phyloP scores from a whole-genome alignment of 768 basidiomycete species.

The Leccinum variicolor region DNA sequence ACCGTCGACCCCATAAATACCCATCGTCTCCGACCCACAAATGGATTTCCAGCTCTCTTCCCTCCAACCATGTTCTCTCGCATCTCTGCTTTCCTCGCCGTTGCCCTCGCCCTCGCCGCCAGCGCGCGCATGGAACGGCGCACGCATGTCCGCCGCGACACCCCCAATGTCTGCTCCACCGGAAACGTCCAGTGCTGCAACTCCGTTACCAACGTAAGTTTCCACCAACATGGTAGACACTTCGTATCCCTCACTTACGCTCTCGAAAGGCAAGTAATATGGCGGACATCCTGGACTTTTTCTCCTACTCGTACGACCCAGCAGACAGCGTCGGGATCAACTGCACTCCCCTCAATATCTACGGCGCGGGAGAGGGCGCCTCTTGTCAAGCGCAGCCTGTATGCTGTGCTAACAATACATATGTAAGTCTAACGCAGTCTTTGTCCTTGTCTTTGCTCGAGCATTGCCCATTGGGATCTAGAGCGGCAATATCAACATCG shows the following conservation, averaged over 20 bases:
- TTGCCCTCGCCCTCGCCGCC: conserved; percentile 15
- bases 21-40: not conserved
- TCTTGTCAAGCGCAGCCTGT: conserved; percentile 25
- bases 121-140: conserved; percentile 25
- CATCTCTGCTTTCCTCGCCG: conserved; percentile 15
- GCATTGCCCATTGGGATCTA: not conserved
- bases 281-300: not conserved
- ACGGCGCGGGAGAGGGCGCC: conserved; percentile 19
- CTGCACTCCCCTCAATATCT: conserved; percentile 20
- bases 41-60: not conserved
- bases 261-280: conserved; percentile 11
- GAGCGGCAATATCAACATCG: conserved; percentile 19
- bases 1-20: conserved; percentile 22
- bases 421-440: conserved; percentile 14
- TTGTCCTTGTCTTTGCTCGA: not conserved
- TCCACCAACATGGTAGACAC: not conserved
- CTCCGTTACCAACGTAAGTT: conserved; percentile 17
- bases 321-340: conserved; percentile 22
- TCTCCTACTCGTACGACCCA: conserved; percentile 13
- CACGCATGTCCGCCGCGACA: conserved; percentile 6
- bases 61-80: conserved; percentile 20
- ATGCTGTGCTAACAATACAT: conserved; percentile 18
- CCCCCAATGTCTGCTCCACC: conserved; percentile 12
- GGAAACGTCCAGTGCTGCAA: conserved; percentile 23
- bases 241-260: not conserved